Conservation (phyloP, 768 basidiomycete genomes). For the Boletus rex-veris region DNA sequence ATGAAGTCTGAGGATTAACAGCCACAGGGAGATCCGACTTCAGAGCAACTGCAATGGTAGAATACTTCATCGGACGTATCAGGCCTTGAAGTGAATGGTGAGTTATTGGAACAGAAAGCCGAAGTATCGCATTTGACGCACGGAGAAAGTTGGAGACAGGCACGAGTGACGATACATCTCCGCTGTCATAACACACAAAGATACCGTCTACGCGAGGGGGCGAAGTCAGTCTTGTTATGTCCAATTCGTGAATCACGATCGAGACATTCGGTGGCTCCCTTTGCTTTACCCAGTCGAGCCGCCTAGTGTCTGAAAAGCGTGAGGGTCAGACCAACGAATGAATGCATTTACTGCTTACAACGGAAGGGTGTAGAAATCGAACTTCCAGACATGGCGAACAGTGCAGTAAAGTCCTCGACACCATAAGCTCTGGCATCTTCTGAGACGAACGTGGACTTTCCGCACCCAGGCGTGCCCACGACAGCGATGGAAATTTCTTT, state of each 20-base stretch:
- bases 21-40: constrained; percentile 69
- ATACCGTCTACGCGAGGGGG: constrained; percentile 69
- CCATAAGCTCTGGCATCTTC: constrained; percentile 68
- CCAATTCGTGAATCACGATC: constrained; percentile 54
- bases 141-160: constrained; percentile 68
- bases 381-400: constrained; percentile 33
- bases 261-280: constrained; percentile 42
- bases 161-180: constrained; percentile 55
- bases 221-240: constrained; percentile 51
- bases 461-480: constrained; percentile 73
- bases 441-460: constrained; percentile 79
- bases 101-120: constrained; percentile 8
- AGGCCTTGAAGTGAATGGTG: constrained; percentile 41
- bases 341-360: constrained; percentile 32
- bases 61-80: constrained; percentile 54
- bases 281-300: constrained; percentile 32
- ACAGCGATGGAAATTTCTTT: constrained; percentile 64
- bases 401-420: constrained; percentile 41
- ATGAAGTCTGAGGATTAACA: constrained; percentile 55
- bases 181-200: constrained; percentile 83
- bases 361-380: constrained; percentile 35
- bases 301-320: constrained; percentile 34
- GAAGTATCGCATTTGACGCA: constrained; percentile 38
- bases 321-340: constrained; percentile 13
- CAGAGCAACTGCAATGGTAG: constrained; percentile 78